Evolutionary conservation across 2,329 filamentous ascomycete species (phyloP), one percentile per base, ranked within the genome.

Genomic region (Coniochaeta hoffmannii): DNA sequence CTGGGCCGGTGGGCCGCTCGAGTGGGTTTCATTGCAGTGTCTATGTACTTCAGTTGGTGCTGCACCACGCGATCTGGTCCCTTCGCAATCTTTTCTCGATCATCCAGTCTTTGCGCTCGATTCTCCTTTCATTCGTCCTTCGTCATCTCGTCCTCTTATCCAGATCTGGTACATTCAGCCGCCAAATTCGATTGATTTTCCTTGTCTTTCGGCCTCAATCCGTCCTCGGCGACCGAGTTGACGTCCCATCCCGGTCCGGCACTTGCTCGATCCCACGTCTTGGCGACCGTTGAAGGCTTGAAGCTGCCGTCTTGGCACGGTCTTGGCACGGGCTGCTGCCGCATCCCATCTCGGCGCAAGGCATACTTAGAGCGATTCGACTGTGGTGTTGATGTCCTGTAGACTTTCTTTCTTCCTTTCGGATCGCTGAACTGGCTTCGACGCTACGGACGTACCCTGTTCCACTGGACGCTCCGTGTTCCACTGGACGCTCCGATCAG

Each of bases 241-340:
- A 11, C 14, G 32, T 19, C 49, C 15, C 30, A 31, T 4, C 28
- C n/a, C 15, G 49, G 9, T 32, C 49, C 31, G 31, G 28, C 30
- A 51, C 17, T 31, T 31, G 28, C 26, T 30, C 31, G 5, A 32
- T 46, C n/a, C 49, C n/a, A 51, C 31, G n/a, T 51, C 49, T 51
- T 38, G 50, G 50, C 50, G 17, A 8, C 32, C 50, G 31, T 53
- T 53, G 10, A 36, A 53, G 24, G 17, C 38, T 53, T 53, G 10
- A 36, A 53, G 24, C 31, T 53, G 24, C 50, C 50, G 50, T 53
- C 50, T 53, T 53, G 50, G 50, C 50, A 53, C 50, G 17, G 50
- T 35, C 50, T 53, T 53, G 50, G 50, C 50, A 38, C 50, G 50
- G n/a, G 50, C 50, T 31, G 32, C 31, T 38, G 15, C 32, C 50